These are phyloP conservation scores for Trichocomaceae sp. DNA, from an alignment of 2,329 filamentous ascomycete species.

Conservation along the genomic window DNA sequence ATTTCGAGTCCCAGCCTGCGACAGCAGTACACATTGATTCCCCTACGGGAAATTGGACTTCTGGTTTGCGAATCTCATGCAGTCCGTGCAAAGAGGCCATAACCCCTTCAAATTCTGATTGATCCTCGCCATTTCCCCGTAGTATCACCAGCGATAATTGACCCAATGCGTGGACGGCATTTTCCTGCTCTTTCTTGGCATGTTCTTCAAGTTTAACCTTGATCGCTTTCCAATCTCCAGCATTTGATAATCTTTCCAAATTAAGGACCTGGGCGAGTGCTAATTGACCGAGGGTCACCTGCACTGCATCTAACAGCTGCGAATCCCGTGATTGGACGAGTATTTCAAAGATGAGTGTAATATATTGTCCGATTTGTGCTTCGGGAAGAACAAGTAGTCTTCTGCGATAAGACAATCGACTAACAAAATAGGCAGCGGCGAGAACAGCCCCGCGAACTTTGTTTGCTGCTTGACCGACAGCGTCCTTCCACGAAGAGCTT, in stretches of 20 bases:
- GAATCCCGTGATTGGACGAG: conserved; percentile 50
- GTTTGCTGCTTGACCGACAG: conserved; percentile 55
- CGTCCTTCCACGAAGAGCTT: conserved; percentile 49
- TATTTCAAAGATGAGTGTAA: conserved; percentile 45
- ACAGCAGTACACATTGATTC: conserved; percentile 76
- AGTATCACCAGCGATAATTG: conserved; percentile 57
- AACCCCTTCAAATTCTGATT: conserved; percentile 42
- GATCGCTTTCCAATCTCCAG: conserved; percentile 40
- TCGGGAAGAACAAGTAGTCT: conserved; percentile 27
- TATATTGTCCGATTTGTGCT: conserved; percentile 36
- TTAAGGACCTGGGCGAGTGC: conserved; percentile 52
- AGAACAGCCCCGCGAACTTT: conserved; percentile 56
- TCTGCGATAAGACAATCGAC: conserved; percentile 49
- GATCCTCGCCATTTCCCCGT: conserved; percentile 24
- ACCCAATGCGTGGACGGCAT: conserved; percentile 73
- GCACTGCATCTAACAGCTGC: conserved; percentile 52
- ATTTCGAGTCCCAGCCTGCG: conserved; percentile 75
- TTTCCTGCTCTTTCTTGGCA: conserved; percentile 74
- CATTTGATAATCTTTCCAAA: conserved; percentile 23
- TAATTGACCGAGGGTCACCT: conserved; percentile 55
- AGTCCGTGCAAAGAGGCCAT: conserved; percentile 65
- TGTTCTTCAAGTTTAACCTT: conserved; percentile 58
- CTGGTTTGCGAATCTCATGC: conserved; percentile 76
- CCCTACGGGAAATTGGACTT: conserved; percentile 84
- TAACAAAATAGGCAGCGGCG: conserved; percentile 52